Evolutionary conservation across 306 rosid genomes (phyloP), one percentile per base, ranked within the genome.

Genomic region (Castanospermum australe): DNA sequence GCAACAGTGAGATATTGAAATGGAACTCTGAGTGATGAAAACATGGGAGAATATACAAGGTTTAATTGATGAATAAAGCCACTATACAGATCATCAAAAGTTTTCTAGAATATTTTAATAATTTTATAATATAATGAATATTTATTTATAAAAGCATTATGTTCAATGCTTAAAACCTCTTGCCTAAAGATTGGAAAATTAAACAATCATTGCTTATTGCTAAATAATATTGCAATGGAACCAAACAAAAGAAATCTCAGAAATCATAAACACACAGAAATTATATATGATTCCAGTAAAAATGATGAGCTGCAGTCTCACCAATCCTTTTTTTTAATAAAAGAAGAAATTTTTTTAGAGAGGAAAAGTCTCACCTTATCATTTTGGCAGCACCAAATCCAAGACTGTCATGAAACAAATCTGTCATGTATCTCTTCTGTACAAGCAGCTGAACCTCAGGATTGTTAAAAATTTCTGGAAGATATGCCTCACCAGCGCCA

Each of bases 381-480:
- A 95, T 92, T 81, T 95, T 95, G 8, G 96, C 98, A 57, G 97
- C 90, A 66, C 98, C 97, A 81, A 92, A 92, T 57, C 98, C 98
- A 70, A 95, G 92, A 64, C 88, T 77, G 78, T 93, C 99, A 59
- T 92, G 94, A 77, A 95, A 81, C 79, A 95, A 61, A 52, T 92
- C 92, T 8, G 79, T 82, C 66, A 91, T 76, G 82, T 71, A 91
- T 84, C 76, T 87, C 84, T 84, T 86, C 84, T 91, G 97, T 15
- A 80, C 91, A 76, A 91, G 89, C 12, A 54, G 80, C 66, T 52
- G 87, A 79, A 95, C 86, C 79, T 89, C 89, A 9, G 89, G 79
- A 74, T 82, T 93, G 89, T 90, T 81, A 77, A 92, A 92, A 57
- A 92, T 87, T 52, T 75, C 88, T 45, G 97, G 90, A 50, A 95